Conservation (phyloP, 495 filamentous ascomycete genomes). For the Aspergillus asperescens region DNA sequence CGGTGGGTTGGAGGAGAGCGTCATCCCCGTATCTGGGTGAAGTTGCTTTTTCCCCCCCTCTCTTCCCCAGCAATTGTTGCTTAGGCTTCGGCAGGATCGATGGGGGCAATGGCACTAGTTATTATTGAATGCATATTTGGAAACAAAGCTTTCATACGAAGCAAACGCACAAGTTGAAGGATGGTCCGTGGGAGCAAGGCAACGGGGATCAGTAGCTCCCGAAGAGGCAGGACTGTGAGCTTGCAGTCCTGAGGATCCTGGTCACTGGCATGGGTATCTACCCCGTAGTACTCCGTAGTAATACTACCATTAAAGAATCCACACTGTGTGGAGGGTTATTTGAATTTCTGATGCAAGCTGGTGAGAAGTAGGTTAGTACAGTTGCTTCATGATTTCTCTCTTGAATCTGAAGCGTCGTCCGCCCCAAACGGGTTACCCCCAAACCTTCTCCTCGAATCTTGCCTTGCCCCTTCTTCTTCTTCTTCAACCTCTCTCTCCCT, state of each 20-base stretch:
- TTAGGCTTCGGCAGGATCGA: neutral
- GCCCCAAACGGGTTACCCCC: constrained; percentile 12
- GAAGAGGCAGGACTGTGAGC: neutral
- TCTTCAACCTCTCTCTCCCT: constrained; percentile 8
- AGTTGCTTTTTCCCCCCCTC: constrained; percentile 5
- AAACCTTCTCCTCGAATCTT: constrained; percentile 9
- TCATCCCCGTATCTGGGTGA: constrained; percentile 2
- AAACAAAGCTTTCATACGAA: neutral
- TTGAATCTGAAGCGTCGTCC: constrained; percentile 3
- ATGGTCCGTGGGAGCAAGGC: neutral
- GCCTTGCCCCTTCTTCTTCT: neutral
- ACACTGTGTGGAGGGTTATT: too few relatives aligned
- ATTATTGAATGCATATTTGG: neutral
- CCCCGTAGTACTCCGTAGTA: too few relatives aligned
- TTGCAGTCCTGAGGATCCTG: neutral
- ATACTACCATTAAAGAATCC: too few relatives aligned
- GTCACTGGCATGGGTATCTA: neutral
- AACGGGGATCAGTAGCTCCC: neutral
- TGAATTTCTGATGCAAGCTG: neutral
- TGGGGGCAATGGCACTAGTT: neutral
- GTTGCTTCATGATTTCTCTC: too few relatives aligned
- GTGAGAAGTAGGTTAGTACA: too few relatives aligned
- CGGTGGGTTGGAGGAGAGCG: neutral
- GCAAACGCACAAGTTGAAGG: neutral
- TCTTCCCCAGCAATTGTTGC: constrained; percentile 7